phyloP scores from a whole-genome alignment of 164 flowering plant genomes.

The Vitis rotundifolia region DNA sequence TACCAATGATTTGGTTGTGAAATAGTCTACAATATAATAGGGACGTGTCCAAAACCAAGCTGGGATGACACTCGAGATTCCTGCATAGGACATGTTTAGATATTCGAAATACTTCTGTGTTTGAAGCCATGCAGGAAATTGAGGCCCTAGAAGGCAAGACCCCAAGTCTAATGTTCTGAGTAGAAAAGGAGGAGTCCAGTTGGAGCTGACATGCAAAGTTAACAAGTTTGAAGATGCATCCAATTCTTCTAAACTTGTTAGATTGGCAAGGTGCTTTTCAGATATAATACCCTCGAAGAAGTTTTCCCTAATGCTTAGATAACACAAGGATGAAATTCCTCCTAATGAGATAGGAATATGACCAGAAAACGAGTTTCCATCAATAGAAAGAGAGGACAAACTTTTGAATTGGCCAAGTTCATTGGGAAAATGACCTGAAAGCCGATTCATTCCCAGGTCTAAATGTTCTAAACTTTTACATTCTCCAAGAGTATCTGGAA shows the following conservation, averaged over 20 bases:
- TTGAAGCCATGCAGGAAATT: constrained; percentile 18
- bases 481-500: not conserved
- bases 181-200: constrained; percentile 22
- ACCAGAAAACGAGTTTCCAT: constrained; percentile 5
- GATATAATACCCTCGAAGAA: constrained; percentile 1
- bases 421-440: constrained; percentile 2
- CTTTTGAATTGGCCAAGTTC: not conserved
- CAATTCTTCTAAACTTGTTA: not conserved
- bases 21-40: constrained; percentile 8
- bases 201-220: not conserved
- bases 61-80: constrained; percentile 18
- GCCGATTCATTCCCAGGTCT: not conserved
- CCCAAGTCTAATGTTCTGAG: not conserved
- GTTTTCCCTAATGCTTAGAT: not conserved
- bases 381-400: not conserved
- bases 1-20: not conserved
- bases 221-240: not conserved
- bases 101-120: not conserved
- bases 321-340: not conserved
- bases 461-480: not conserved
- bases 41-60: constrained; percentile 16
- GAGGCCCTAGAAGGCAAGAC: not conserved
- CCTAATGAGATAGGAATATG: constrained; percentile 14
- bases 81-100: constrained; percentile 8
- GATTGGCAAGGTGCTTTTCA: constrained; percentile 14